phyloP scores from a whole-genome alignment of 1,284 basidiomycete genomes.

The Agroathelia rolfsii region DNA sequence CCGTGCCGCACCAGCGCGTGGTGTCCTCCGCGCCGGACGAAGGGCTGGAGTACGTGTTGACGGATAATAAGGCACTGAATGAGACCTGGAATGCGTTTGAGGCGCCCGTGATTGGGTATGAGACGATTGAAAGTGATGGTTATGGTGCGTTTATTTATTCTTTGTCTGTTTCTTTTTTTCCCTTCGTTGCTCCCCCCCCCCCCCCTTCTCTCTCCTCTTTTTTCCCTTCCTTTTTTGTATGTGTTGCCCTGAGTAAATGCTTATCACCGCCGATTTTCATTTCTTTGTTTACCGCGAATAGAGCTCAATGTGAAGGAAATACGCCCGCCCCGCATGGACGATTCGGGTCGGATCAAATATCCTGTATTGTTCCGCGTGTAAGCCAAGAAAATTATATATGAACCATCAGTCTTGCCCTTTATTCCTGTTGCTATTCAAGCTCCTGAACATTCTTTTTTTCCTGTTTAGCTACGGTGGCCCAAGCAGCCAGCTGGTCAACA shows the following conservation, averaged over 20 bases:
- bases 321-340: constrained; percentile 86
- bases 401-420: constrained; percentile 3
- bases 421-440: constrained; percentile 2
- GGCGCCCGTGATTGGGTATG: constrained; percentile 58
- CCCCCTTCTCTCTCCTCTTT: background rate
- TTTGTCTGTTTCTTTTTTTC: constrained; percentile 9
- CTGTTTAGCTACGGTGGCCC: constrained; percentile 80
- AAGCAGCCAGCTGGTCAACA: constrained; percentile 67
- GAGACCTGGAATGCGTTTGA: constrained; percentile 63
- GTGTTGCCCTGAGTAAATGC: background rate
- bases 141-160: constrained; percentile 45
- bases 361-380: constrained; percentile 85
- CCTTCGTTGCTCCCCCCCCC: constrained; percentile 9
- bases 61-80: constrained; percentile 68
- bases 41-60: constrained; percentile 59
- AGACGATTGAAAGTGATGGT: constrained; percentile 70
- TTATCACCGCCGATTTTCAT: too few species aligned
- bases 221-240: constrained; percentile 2
- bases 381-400: constrained; percentile 4
- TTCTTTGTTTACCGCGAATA: constrained; percentile 20
- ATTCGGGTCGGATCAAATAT: constrained; percentile 86
- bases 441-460: constrained; percentile 8
- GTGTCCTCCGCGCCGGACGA: constrained; percentile 21
- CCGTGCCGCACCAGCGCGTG: constrained; percentile 81
- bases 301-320: constrained; percentile 86